Evolutionary conservation across 768 basidiomycete species (phyloP), one percentile per base, ranked within the genome.

Genomic region (Naganishia onofrii): DNA sequence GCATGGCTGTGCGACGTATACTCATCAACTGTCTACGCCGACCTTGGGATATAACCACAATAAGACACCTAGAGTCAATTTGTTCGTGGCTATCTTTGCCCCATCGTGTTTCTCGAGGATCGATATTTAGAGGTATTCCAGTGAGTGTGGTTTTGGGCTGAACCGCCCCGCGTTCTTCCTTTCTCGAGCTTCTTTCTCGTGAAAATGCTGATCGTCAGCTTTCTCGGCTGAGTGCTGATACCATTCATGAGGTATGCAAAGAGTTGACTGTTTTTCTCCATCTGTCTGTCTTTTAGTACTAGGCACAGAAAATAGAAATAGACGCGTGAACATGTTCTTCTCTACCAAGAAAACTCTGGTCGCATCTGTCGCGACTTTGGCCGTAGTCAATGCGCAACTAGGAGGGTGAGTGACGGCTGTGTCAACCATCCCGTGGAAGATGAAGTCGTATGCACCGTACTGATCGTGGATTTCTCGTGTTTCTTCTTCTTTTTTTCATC

Each of bases 261-360:
- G 21, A 12, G 12, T 12, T 51, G 48, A 51, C 6, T 26, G 3
- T 51, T n/a, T n/a, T 51, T 23, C n/a, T 51, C 48, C 3, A 51
- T 51, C 4, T n/a, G 3, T 51, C 48, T 51, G 1, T 6, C 48
- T 12, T n/a, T 17, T n/a, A 51, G 32, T 10, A 4, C 29, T n/a
- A 55, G 28, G 26, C 32, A 55, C 32, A 55, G 13, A 34, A 5
- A 42, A 42, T 42, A 42, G 42, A 42, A 42, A 42, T 42, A 42
- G 42, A 42, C 42, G 42, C 29, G 29, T 42, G 6, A 67, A 55
- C 4, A 69, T 69, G 68, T 54, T 69, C 57, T 42, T 48, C 13
- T 55, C 38, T 21, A 69, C 29, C 29, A 69, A 69, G 68, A 69
- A 44, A 32, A 58, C 46, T 34, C 36, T 58, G 32, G n/a, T 63